Evolutionary conservation across 345 rosid genomes (phyloP), one percentile per base, ranked within the genome.

Genomic region (Moricandia moricandioides): DNA sequence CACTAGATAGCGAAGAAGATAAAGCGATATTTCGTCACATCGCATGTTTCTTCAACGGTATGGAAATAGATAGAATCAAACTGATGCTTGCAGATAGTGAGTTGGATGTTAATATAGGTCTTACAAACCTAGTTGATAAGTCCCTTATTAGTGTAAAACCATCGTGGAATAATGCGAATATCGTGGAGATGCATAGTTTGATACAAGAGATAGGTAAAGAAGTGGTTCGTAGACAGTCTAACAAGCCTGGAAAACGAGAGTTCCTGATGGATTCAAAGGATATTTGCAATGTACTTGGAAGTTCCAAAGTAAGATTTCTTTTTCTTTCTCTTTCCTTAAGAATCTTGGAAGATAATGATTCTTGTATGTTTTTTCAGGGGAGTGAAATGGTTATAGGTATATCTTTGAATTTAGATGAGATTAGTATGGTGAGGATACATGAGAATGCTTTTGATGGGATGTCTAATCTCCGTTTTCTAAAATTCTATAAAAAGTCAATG

Each of bases 181-280:
- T 39, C 1, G 65, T 83, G 5, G 18, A 64, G 13, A 76, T 85
- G 81, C 83, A 85, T 43, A 60, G 64, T 59, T 47, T 76, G 30
- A 24, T 80, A 3, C 80, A 73, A 70, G 76, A 80, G 63, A 55
- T 79, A 81, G 83, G 84, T n/a, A n/a, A 58, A 68, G 62, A 66
- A 6, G 16, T 79, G 9, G 69, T 79, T 4, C 81, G 69, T 1
- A 1, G 8, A 37, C 75, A 81, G 5, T 65, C 78, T 1, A 24
- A 30, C 37, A 8, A 43, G 3, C 80, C 76, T 71, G 79, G 73
- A 13, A 3, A 71, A 54, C 69, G 79, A 0, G 80, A 81, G 16
- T 65, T 83, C 14, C 31, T 83, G 0, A 65, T 73, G 75, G 14
- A 40, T 12, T 37, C 77, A 0, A 71, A 70, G 26, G 83, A 84